Evolutionary conservation across 106 monocot genomes (phyloP).

Genomic region (Vanilla planifolia): DNA sequence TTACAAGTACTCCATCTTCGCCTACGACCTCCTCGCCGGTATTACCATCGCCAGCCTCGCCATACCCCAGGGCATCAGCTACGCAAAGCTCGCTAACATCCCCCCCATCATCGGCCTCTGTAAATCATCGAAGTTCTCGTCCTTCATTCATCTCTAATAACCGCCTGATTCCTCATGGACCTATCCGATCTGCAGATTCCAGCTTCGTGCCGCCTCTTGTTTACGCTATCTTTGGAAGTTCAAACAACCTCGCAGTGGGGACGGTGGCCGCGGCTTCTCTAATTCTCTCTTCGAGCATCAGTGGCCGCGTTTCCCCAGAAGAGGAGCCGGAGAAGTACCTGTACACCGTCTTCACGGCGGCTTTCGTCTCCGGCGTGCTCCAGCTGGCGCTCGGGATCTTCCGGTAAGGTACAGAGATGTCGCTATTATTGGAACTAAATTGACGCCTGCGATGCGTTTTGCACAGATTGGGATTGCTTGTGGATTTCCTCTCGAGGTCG

Average conservation of each 20-base stretch:
- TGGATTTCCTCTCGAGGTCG: slow-evolving; percentile 5
- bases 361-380: slow-evolving; percentile 68
- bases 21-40: slow-evolving; percentile 59
- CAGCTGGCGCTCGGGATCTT: slow-evolving; percentile 58
- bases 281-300: slow-evolving; percentile 48
- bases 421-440: too few species aligned
- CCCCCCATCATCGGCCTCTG: slow-evolving; percentile 85
- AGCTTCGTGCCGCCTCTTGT: slow-evolving; percentile 78
- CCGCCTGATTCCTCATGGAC: neutral
- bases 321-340: slow-evolving; percentile 40
- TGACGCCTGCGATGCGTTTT: too few species aligned
- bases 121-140: slow-evolving; percentile 12
- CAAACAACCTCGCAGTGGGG: slow-evolving; percentile 73
- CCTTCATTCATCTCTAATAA: neutral
- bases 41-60: slow-evolving; percentile 77
- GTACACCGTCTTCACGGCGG: slow-evolving; percentile 52
- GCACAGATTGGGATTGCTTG: slow-evolving; percentile 2
- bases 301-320: slow-evolving; percentile 16
- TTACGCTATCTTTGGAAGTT: slow-evolving; percentile 80
- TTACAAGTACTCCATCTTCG: slow-evolving; percentile 34
- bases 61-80: slow-evolving; percentile 88
- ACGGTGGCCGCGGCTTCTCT: slow-evolving; percentile 67
- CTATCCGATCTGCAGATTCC: slow-evolving; percentile 73
- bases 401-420: slow-evolving; percentile 27
- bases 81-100: slow-evolving; percentile 67